phyloP scores from a whole-genome alignment of 371 early-diverging fungal genomes.

The Haplosporangium sp. region DNA sequence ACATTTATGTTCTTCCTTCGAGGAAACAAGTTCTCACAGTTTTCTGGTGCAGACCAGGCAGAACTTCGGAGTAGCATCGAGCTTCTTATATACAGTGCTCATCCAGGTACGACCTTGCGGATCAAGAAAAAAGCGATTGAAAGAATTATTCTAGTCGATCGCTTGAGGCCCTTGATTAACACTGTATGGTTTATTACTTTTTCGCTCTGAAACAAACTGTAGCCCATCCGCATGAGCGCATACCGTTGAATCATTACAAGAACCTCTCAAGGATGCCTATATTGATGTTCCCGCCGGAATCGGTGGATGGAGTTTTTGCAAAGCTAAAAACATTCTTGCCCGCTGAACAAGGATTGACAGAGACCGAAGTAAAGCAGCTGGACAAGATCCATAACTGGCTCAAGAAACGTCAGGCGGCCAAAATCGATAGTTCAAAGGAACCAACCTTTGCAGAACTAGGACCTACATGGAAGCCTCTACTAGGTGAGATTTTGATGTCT shows the following conservation, averaged over 20 bases:
- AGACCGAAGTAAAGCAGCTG: slow-evolving; percentile 31
- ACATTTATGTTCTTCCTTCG: slow-evolving; percentile 75
- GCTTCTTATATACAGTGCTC: slow-evolving; percentile 70
- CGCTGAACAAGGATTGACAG: slow-evolving; percentile 30
- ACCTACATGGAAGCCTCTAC: slow-evolving; percentile 52
- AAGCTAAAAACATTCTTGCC: slow-evolving; percentile 62
- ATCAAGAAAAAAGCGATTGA: neutral
- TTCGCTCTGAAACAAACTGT: neutral
- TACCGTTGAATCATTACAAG: slow-evolving; percentile 26
- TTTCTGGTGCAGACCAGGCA: slow-evolving; percentile 74
- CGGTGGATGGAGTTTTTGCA: slow-evolving; percentile 67
- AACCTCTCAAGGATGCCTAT: slow-evolving; percentile 60
- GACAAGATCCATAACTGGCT: slow-evolving; percentile 47
- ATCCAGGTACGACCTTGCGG: slow-evolving; percentile 66
- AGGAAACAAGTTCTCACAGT: slow-evolving; percentile 68
- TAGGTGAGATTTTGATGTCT: slow-evolving; percentile 43
- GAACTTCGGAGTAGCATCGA: slow-evolving; percentile 74
- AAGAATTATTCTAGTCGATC: too few species aligned
- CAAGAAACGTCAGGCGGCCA: slow-evolving; percentile 40
- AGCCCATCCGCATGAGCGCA: slow-evolving; percentile 71
- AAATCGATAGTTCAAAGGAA: slow-evolving; percentile 31
- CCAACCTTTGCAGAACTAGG: slow-evolving; percentile 46
- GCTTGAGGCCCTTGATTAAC: neutral
- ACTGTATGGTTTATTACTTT: neutral
- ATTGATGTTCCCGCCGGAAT: slow-evolving; percentile 62